Base-by-base conservation (phyloP, 805 yeast genomes). In the Suhomyces canberraensis region DNA sequence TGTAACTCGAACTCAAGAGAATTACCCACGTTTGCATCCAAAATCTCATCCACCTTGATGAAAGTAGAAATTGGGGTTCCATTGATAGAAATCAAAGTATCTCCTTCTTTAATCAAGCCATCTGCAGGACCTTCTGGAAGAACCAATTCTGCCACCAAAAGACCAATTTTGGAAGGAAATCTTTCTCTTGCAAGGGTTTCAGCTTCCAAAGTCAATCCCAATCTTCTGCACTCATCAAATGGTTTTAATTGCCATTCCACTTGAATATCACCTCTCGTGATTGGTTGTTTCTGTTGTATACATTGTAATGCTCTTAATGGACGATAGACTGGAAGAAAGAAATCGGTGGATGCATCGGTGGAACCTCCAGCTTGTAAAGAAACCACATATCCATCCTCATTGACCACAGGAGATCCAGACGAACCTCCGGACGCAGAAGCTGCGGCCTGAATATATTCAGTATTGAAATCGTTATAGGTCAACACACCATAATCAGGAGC, bases 361-460 rank as follows among this genome's bases (percentile, higher is more conserved):
- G 85, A 78, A 3, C 97, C 97, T 53, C 97, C 97, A 2, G 97
- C 97, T 61, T 88, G 96, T 35, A 90, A 65, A 0, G 97, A 96
- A 14, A 90, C 86, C 0, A 91, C 96, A 52, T 78, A 61, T 3
- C 96, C 96, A 48, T 84, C 82, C 29, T 83, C 79, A 58, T 88
- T 83, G 2, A 90, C 95, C n/a, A 90, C 97, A 0, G 97, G 97
- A 3, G 96, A 87, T 7, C 97, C 97, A 33, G 93, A 82, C 3
- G 96, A 88, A 3, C 97, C 97, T 20, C 97, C 97, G 13, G 95
- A 83, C 0, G 97, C 96, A 41, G 89, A 78, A 1, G 97, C 96
- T 6, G 97, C 96, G 1, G 96, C 96, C 62, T 89, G 96, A 38
- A 89, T 86, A 61, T 89, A 89, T 59, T 86, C 95, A 1, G 96